Percentiles rank a stretch among this genome's conserved stretches.
Evolutionary conservation across 2,329 filamentous ascomycete genomes (phyloP).

Genomic region (Fusarium sp.): DNA sequence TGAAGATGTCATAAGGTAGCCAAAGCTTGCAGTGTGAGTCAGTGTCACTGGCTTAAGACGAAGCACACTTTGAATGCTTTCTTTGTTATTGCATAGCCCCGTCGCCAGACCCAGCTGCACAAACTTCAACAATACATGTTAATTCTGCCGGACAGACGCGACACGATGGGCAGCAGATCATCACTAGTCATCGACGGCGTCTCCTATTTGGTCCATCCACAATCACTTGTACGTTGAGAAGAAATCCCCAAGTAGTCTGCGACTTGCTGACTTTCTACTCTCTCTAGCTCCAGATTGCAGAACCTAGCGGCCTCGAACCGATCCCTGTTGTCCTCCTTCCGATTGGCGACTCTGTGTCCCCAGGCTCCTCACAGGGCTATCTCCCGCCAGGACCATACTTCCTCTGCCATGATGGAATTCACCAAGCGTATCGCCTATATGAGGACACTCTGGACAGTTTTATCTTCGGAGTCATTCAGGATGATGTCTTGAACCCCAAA

Average conservation of each 20-base stretch:
- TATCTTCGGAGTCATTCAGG: background rate
- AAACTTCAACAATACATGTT: background rate
- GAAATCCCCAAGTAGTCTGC: background rate
- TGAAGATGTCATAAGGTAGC: too few species aligned
- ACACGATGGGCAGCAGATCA: background rate
- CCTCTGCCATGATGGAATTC: background rate
- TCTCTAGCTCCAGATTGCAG: background rate
- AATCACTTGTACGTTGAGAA: background rate
- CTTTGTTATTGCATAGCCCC: background rate
- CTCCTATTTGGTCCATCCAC: background rate
- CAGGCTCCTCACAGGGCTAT: accelerated
- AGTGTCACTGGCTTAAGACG: background rate
- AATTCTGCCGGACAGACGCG: background rate
- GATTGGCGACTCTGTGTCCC: accelerated
- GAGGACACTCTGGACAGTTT: background rate
- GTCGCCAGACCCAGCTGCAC: background rate
- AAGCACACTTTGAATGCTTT: background rate
- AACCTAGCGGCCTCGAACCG: accelerated
- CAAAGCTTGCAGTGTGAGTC: background rate
- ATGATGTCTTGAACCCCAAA: background rate
- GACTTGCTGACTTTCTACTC: background rate
- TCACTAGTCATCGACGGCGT: background rate
- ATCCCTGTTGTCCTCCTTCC: background rate
- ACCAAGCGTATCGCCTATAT: background rate
- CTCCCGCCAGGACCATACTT: background rate